Evolutionary conservation across 2,329 filamentous ascomycete genomes (phyloP).

Genomic region (Ascochyta viciae-villosae): DNA sequence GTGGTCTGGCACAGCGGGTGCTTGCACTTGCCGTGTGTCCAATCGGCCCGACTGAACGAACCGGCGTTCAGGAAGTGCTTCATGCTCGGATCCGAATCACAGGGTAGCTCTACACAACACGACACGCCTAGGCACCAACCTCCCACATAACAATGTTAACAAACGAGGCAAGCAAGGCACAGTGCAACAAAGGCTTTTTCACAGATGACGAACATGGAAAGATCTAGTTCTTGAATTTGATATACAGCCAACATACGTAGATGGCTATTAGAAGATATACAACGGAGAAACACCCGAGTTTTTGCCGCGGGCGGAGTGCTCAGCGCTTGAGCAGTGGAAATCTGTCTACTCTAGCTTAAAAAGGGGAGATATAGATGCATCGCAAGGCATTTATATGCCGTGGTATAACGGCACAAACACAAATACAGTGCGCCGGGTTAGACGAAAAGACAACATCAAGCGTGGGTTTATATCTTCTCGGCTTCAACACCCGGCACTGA

Average conservation of each 20-base stretch:
- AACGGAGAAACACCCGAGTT: neutral
- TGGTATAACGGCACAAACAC: conserved; percentile 1
- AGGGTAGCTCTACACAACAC: neutral
- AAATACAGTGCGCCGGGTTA: no score
- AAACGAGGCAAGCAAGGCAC: no score
- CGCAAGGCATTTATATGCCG: neutral
- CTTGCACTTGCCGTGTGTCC: neutral
- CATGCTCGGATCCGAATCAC: no score
- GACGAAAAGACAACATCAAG: neutral
- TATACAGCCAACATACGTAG: neutral
- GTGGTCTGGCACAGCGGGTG: neutral
- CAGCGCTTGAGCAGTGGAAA: conserved; percentile 12
- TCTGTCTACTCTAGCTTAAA: conserved; percentile 1
- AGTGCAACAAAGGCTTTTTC: no score
- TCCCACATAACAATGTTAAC: no score
- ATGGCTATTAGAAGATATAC: conserved; percentile 10
- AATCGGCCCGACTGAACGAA: neutral
- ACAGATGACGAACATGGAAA: neutral
- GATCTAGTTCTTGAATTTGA: conserved; percentile 1
- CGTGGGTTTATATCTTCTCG: conserved; percentile 22
- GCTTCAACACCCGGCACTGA: conserved; percentile 13
- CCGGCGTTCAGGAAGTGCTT: no score
- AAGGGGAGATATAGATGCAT: no score
- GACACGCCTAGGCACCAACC: neutral
- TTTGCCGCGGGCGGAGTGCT: conserved; percentile 5